Conservation (phyloP, 176 grass and related monocot species). For the Hordeum marinum region DNA sequence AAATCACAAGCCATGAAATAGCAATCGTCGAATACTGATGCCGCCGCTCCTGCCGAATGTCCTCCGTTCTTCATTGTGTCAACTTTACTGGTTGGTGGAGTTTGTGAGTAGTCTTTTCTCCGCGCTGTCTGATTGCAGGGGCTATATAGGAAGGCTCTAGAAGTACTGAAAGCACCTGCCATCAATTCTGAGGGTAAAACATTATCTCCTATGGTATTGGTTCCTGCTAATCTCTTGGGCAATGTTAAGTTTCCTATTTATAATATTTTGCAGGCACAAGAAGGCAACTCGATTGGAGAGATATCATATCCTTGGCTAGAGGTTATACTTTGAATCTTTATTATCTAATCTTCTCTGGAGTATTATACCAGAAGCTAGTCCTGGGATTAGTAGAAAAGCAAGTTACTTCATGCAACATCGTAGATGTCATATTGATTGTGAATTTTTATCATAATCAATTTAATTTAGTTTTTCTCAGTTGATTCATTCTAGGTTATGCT, state of each 20-base stretch:
- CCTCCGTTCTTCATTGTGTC: no score
- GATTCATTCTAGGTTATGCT: background rate
- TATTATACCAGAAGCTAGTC: background rate
- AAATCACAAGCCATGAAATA: no score
- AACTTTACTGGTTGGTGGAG: background rate
- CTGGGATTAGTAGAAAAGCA: background rate
- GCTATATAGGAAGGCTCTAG: slow-evolving; percentile 81
- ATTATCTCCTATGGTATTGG: slow-evolving; percentile 10
- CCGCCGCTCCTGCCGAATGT: no score
- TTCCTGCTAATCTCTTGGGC: background rate
- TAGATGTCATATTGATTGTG: background rate
- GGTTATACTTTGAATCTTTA: slow-evolving; percentile 41
- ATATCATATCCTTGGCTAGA: slow-evolving; percentile 84
- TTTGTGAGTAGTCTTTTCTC: background rate
- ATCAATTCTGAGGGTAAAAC: slow-evolving; percentile 65
- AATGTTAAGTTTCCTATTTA: background rate
- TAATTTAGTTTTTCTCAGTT: background rate
- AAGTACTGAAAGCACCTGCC: slow-evolving; percentile 86
- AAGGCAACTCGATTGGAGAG: slow-evolving; percentile 41
- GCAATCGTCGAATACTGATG: no score
- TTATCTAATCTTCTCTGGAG: background rate
- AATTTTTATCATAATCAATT: background rate
- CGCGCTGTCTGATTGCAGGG: slow-evolving; percentile 52
- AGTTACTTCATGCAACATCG: background rate
- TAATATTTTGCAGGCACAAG: slow-evolving; percentile 38